Conservation (phyloP, 2,329 filamentous ascomycete species). For the Exophiala spinifera region DNA sequence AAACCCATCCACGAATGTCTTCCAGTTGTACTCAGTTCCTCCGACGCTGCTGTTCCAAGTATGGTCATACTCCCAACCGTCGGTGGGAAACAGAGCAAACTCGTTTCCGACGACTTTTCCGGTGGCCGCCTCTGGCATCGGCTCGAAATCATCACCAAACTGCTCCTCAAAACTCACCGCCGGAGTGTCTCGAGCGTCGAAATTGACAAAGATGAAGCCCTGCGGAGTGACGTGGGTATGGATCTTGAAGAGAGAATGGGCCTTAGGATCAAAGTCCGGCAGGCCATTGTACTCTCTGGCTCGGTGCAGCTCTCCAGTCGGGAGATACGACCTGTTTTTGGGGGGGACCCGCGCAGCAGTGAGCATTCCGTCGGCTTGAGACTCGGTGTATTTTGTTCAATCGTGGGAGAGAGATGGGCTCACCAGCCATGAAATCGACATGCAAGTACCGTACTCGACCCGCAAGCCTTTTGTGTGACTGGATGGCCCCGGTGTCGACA, state of each 20-base stretch:
- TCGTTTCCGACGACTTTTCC: constrained; percentile 30
- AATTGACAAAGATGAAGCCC: constrained; percentile 57
- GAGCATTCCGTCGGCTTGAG: too few relatives aligned
- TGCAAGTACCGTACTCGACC: constrained; percentile 45
- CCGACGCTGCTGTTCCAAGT: constrained; percentile 49
- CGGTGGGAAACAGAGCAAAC: constrained; percentile 47
- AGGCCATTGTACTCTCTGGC: constrained; percentile 59
- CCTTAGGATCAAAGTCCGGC: constrained; percentile 56
- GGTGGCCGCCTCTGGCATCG: constrained; percentile 19
- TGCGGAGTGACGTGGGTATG: constrained; percentile 23
- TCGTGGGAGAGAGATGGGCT: neutral
- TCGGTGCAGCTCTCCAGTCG: constrained; percentile 57
- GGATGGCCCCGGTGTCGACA: constrained; percentile 60
- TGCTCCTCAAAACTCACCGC: constrained; percentile 54
- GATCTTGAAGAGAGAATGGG: constrained; percentile 52
- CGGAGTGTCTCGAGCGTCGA: constrained; percentile 47
- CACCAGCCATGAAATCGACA: constrained; percentile 64
- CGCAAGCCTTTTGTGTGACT: constrained; percentile 42
- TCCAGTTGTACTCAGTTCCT: constrained; percentile 60
- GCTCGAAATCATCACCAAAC: constrained; percentile 50
- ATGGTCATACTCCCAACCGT: constrained; percentile 57
- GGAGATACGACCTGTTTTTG: constrained; percentile 62
- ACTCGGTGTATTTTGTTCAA: neutral
- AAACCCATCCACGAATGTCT: constrained; percentile 37
- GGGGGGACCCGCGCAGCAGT: too few relatives aligned